These are phyloP conservation scores for Fistulina hepatica DNA, from an alignment of 1,284 basidiomycete species.

Conservation along the genomic window DNA sequence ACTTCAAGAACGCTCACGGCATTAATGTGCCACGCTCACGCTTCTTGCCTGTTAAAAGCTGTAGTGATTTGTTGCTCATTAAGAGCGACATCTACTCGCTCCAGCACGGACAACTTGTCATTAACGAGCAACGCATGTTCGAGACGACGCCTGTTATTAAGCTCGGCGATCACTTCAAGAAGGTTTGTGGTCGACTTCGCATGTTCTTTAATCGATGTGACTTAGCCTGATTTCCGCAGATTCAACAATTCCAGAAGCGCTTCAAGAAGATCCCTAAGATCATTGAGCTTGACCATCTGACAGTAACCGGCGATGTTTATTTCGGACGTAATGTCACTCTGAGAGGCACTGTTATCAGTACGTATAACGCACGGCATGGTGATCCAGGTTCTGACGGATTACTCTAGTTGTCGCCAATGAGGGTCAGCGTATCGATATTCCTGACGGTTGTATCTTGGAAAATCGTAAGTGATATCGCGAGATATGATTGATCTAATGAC, in stretches of 20 bases:
- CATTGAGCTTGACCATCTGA: conserved; percentile 90
- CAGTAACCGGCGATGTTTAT: conserved; percentile 91
- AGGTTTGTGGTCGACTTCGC: conserved; percentile 28
- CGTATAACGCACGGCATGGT: conserved; percentile 11
- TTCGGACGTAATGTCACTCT: conserved; percentile 90
- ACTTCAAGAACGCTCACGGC: conserved; percentile 88
- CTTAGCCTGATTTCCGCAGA: conserved; percentile 41
- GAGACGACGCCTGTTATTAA: conserved; percentile 95
- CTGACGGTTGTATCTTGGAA: conserved; percentile 89
- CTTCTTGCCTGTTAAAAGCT: conserved; percentile 92
- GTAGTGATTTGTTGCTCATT: conserved; percentile 86
- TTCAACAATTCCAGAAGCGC: conserved; percentile 91
- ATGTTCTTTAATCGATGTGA: neutral
- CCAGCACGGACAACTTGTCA: conserved; percentile 85
- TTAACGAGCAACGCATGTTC: conserved; percentile 85
- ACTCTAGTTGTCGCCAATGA: conserved; percentile 70
- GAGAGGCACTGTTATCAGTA: conserved; percentile 78
- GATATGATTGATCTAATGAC: neutral
- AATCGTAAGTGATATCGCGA: conserved; percentile 47
- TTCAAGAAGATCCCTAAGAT: conserved; percentile 96
- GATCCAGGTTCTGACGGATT: conserved; percentile 32
- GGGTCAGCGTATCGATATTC: conserved; percentile 89
- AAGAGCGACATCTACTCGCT: conserved; percentile 95
- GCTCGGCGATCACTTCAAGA: conserved; percentile 86
- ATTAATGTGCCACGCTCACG: conserved; percentile 95